Base-by-base conservation (phyloP, 2,329 filamentous ascomycete genomes). In the Scorias spongiosa region DNA sequence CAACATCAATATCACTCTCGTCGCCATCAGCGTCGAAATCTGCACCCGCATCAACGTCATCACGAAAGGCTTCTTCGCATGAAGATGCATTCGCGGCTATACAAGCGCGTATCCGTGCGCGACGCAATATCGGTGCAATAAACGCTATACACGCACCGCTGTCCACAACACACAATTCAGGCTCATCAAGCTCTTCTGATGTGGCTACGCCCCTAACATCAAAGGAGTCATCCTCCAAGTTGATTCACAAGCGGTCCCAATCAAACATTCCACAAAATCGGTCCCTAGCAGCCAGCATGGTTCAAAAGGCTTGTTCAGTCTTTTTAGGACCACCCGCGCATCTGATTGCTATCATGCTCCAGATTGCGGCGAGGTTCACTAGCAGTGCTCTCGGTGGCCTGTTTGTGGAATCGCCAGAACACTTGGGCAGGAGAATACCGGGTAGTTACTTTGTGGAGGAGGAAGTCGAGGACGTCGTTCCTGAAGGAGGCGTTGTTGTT, bases 261-360 rank as follows among this genome's bases (percentile, higher is more conserved):
- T 43, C 10, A 45, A 51, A 43, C 50, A 52, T 18, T 50, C 50
- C 10, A 47, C 49, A 4, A 41, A 51, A 26, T 47, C 51, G 10
- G 44, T 59, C 34, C 46, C 58, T 9, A 49, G 32, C 32, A 12
- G 32, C 51, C 2, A 56, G 78, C 2, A 74, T 93, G 28, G 72
- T 93, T 20, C 75, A 80, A 44, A 88, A 84, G 63, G 87, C 86
- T 0, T 79, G 76, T 49, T 78, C 84, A 42, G 72, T 91, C 28
- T 71, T 93, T 3, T 66, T 94, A 11, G 78, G 83, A 0, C 86
- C 86, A n/a, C 86, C 88, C 0, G 75, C 80, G 29, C 78, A 88
- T 53, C 72, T 93, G 2, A 74, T 93, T 30, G 71, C 76, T 20
- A 68, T 93, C 36, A 87, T 94, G 71, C 72, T 94, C 4, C 78